phyloP scores from a whole-genome alignment of 768 basidiomycete species.

The Cyclocybe aegerita region DNA sequence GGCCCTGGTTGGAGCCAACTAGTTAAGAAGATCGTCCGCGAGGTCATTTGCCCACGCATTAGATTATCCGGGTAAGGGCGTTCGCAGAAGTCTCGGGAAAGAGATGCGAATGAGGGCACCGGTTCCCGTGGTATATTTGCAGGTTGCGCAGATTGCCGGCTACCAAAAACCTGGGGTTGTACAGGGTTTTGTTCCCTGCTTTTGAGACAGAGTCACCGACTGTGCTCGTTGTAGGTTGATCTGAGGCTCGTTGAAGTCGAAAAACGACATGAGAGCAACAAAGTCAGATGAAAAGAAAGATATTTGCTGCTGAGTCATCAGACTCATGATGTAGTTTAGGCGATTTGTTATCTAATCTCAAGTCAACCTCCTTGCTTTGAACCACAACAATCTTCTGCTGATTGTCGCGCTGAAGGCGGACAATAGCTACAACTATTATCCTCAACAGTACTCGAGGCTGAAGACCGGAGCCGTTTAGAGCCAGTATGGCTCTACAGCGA shows the following conservation, averaged over 20 bases:
- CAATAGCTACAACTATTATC: no score
- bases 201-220: no score
- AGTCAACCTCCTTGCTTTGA: not conserved
- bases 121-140: constrained; percentile 21
- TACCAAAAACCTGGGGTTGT: constrained; percentile 14
- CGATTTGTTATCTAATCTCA: not conserved
- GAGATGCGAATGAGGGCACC: constrained; percentile 20
- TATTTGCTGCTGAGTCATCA: no score
- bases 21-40: constrained; percentile 24
- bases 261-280: no score
- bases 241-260: no score
- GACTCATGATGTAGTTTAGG: no score
- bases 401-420: no score
- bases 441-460: not conserved
- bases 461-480: no score
- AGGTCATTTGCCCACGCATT: constrained; percentile 24
- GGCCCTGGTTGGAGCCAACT: constrained; percentile 16
- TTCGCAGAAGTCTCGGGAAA: constrained; percentile 32
- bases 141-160: constrained; percentile 25
- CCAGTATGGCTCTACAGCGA: constrained; percentile 51
- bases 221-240: no score
- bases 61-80: constrained; percentile 24
- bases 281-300: no score
- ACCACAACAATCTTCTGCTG: not conserved
- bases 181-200: not conserved